Conservation (phyloP, 1,139 yeast species). For the Sugiyamaella grinbergsii region DNA sequence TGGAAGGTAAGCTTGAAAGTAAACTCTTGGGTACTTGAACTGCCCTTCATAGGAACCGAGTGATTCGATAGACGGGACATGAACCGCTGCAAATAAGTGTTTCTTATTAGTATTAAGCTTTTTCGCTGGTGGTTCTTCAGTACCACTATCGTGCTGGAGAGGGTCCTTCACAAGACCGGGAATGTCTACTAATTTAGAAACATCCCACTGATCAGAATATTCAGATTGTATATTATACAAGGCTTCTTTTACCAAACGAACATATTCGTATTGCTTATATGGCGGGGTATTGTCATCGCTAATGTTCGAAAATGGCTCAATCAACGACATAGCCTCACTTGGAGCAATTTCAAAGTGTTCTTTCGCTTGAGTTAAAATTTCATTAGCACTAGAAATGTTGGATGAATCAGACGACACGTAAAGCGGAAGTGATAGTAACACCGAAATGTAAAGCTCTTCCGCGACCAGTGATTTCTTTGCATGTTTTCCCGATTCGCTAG, state of each 20-base stretch:
- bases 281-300: slow-evolving; percentile 44
- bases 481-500: not conserved
- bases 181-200: slow-evolving; percentile 28
- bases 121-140: slow-evolving; percentile 14
- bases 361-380: slow-evolving; percentile 26
- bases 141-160: not conserved
- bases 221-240: slow-evolving; percentile 25
- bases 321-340: slow-evolving; percentile 31
- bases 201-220: slow-evolving; percentile 29
- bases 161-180: slow-evolving; percentile 25
- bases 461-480: slow-evolving; percentile 49
- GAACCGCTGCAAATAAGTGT: slow-evolving; percentile 47
- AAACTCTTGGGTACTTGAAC: slow-evolving; percentile 19
- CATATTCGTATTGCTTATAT: slow-evolving; percentile 55
- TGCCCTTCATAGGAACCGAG: slow-evolving; percentile 6
- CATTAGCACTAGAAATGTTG: slow-evolving; percentile 4
- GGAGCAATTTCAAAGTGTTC: slow-evolving; percentile 28
- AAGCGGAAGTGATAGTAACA: slow-evolving; percentile 70
- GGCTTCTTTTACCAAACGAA: slow-evolving; percentile 58
- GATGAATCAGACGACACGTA: slow-evolving; percentile 39
- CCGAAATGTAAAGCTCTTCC: slow-evolving; percentile 67
- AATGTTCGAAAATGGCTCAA: slow-evolving; percentile 48
- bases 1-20: slow-evolving; percentile 64
- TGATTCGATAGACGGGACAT: slow-evolving; percentile 34
- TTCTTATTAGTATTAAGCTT: slow-evolving; percentile 30